Base-by-base conservation (phyloP, 495 filamentous ascomycete genomes). In the Immersiella caudata region DNA sequence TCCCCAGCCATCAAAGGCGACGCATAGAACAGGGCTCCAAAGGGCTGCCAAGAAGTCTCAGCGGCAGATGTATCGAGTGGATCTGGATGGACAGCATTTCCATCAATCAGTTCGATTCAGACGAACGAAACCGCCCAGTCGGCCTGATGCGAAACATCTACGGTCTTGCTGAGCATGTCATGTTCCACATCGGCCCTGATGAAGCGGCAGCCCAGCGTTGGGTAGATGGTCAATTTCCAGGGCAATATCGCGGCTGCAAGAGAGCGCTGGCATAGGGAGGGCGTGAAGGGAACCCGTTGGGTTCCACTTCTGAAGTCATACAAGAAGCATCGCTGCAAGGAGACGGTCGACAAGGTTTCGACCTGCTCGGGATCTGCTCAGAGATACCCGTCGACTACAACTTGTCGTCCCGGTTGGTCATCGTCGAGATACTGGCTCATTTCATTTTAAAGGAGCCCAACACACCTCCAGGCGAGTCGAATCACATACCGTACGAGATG, bases 51-150 rank as follows among this genome's bases (percentile, higher is more conserved):
- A 12, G 40, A 46, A 2, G 40, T 18, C 40, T 12, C 40, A 2
- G 2, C 14, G 40, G 40, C 5, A 12, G 40, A 2, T 46, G 40
- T 18, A 14, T 46, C 40, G 40, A 46, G 40, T 46, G 40, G 40
- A 61, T 61, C 27, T 61, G 59, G 59, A 61, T 61, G 24, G 59
- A 61, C 35, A 61, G 35, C 59, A 61, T 61, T 20, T 61, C 33
- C 35, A 61, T 61, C 33, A 24, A 61, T 22, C 59, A 61, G 12
- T 20, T 16, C 14, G 33, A 61, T 29, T 20, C 3, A 2, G 6
- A 49, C 3, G 59, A 61, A 36, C 59, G 9, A 25, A 22, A 33
- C 7, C 12, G 33, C 0, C 56, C 29, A 33, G 56, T 59, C 7
- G 26, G 26, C 27, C 24, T 27, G 0, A 59, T 59, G 56, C 18